Base-by-base conservation (phyloP, 495 filamentous ascomycete species). In the Chaetomidium leptoderma region DNA sequence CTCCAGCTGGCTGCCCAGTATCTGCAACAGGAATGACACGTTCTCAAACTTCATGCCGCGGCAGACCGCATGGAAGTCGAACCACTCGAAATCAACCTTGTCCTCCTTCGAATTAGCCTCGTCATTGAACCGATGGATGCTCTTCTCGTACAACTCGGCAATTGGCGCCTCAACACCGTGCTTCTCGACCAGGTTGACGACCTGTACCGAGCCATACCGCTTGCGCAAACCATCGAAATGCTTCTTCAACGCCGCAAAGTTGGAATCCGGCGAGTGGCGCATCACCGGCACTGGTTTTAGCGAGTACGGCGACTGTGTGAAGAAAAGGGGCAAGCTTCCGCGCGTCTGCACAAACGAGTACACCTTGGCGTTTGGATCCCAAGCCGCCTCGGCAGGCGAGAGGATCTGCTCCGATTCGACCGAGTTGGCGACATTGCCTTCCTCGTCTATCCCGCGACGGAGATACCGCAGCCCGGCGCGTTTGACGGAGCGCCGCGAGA, bases 21-120 rank as follows among this genome's bases (percentile, higher is more conserved):
- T 81, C 33, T 91, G 79, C 48, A 97, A 76, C 2, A 97, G 80
- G 11, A 85, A 70, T 46, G 82, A 85, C 6, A 97, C 91, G 47
- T 96, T 96, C 69, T 97, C 91, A 65, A 97, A 97, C 57, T 89
- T 92, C 93, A 97, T 97, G 0, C 92, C 92, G 4, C 90, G 86
- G 65, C 92, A 97, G 26, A 86, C 85, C 19, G 80, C 77, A 65
- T 97, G 92, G 66, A 97, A 97, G 63, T 97, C 93, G 58, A 97
- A 97, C 93, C 93, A 97, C 68, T 92, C 90, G 63, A 93, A 91
- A 2, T 65, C 52, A 8, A 93, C 70, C 35, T 75, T 59, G 2
- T 73, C 68, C 23, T 73, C 80, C 46, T 82, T 78, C 30, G 36
- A 14, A 4, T 81, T 74, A 0, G 78, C 73, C 30, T 81, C 74